Evolutionary conservation across 2,329 filamentous ascomycete genomes (phyloP), one percentile per base, ranked within the genome.

Genomic region (Trichoderma guizhouense): DNA sequence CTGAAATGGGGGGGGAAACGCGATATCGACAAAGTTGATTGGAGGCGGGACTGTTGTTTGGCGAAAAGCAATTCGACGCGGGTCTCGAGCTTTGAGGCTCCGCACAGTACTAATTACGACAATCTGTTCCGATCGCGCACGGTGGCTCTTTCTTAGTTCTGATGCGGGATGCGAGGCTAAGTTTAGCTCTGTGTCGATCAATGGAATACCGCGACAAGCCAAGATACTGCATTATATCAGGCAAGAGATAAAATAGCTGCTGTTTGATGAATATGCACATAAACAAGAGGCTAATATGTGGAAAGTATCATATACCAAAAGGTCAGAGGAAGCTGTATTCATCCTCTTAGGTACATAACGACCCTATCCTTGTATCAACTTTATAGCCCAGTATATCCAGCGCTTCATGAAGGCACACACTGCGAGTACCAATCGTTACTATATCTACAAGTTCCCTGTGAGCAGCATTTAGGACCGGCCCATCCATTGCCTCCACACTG

Each of bases 41-140:
- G 64, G 67, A 57, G 18, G 64, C 51, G 64, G 64, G 64, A 66
- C 21, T 21, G 26, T 53, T 69, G 43, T 68, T 68, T 68, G 57
- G 57, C 11, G 30, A 32, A 34, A 60, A 60, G 32, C 30, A 60
- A 28, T 1, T 34, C 14, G 57, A 60, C 57, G 57, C 26, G 51
- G 51, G 30, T 53, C 30, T 21, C n/a, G 51, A 53, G 21, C 21
- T 12, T 36, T 18, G 28, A 21, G 28, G 39, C 55, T 39, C 67
- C 67, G 26, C 67, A 4, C 67, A 39, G 65, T 69, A 28, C 14
- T 26, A 53, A 26, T 36, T n/a, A 5, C 7, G 57, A 14, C 7
- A 7, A 28, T 51, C 14, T 11, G 7, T 8, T 14, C 57, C 39
- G 39, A 61, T 62, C 39, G 57, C 57, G 18, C 57, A 69, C 67